These are phyloP conservation scores for Exserohilum rostratum DNA, from an alignment of 2,329 filamentous ascomycete genomes.

Conservation along the genomic window DNA sequence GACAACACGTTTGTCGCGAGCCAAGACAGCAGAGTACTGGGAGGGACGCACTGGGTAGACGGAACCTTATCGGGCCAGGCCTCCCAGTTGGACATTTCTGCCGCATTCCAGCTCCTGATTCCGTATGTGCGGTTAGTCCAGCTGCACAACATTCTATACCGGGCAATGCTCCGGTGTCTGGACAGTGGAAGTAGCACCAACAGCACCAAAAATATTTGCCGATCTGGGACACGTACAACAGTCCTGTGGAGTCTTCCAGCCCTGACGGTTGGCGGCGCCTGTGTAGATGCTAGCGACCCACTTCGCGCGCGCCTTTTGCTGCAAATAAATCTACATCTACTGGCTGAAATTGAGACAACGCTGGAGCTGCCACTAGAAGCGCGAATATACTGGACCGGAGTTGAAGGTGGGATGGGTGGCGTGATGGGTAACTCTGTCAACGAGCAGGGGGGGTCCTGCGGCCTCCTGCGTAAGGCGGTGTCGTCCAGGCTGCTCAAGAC, in stretches of 20 bases:
- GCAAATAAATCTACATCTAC: not conserved
- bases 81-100: not conserved
- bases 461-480: not conserved
- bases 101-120: not conserved
- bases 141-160: slow-evolving; percentile 1
- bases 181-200: not conserved
- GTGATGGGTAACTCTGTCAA: not conserved
- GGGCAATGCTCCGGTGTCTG: slow-evolving; percentile 2
- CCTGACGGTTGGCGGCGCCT: not conserved
- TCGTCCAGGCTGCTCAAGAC: not conserved
- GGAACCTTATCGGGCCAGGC: not conserved
- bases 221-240: not conserved
- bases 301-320: not conserved
- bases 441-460: not conserved
- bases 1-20: not conserved
- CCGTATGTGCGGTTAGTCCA: slow-evolving; percentile 1
- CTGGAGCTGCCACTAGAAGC: not conserved
- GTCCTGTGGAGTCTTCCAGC: not conserved
- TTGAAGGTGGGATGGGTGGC: not conserved
- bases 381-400: not conserved
- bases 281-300: not conserved
- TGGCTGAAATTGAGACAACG: not conserved
- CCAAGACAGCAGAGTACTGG: not conserved
- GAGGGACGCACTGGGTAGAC: not conserved
- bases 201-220: not conserved